Evolutionary conservation across 345 rosid genomes (phyloP).

Genomic region (Gossypioides kirkii): DNA sequence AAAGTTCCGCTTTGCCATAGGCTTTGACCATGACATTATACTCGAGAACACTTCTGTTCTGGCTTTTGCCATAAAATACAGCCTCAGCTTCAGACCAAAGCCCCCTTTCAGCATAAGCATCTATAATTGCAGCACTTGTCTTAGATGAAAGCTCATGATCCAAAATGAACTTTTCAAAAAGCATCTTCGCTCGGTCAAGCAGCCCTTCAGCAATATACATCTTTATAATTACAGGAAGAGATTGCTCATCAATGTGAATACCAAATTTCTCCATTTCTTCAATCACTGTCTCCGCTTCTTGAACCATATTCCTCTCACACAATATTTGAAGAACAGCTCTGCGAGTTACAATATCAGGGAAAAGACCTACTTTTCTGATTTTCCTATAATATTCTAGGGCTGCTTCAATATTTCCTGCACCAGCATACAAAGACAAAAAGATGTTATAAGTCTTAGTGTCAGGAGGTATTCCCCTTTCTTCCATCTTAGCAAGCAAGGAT

Average conservation of each 20-base stretch:
- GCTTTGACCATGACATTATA: constrained; percentile 89
- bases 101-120: constrained; percentile 74
- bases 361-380: constrained; percentile 69
- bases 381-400: constrained; percentile 55
- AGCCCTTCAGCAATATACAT: constrained; percentile 61
- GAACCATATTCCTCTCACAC: constrained; percentile 62
- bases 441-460: constrained; percentile 82
- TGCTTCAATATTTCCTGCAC: constrained; percentile 59
- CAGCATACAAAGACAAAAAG: constrained; percentile 66
- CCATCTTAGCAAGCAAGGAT: constrained; percentile 68
- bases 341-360: constrained; percentile 66
- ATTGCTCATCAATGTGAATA: constrained; percentile 54
- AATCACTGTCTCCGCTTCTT: constrained; percentile 57
- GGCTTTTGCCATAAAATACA: constrained; percentile 52
- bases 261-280: constrained; percentile 54
- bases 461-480: constrained; percentile 54
- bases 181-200: constrained; percentile 39
- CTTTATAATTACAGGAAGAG: constrained; percentile 67
- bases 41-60: constrained; percentile 57
- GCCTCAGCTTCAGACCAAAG: constrained; percentile 81
- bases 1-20: constrained; percentile 75
- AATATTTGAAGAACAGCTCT: constrained; percentile 70
- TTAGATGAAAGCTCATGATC: constrained; percentile 48
- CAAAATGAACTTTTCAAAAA: constrained; percentile 43
- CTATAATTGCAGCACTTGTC: constrained; percentile 61